These are phyloP conservation scores for Graphium sp. DNA, from an alignment of 2,329 filamentous ascomycete genomes.

Conservation along the genomic window DNA sequence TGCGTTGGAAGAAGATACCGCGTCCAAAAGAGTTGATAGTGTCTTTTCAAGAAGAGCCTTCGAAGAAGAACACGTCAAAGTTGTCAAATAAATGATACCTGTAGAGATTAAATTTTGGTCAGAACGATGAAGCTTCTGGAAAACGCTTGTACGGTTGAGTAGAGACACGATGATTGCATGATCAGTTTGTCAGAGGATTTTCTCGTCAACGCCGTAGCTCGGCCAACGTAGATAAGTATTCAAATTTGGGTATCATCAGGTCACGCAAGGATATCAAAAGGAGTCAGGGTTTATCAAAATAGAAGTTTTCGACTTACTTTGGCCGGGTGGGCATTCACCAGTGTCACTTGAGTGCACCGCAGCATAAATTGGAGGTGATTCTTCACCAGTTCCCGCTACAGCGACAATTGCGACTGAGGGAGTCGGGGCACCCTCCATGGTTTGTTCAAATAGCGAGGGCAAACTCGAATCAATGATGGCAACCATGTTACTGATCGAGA, in stretches of 20 bases:
- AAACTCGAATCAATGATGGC: conserved; percentile 54
- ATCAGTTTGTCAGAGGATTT: conserved; percentile 82
- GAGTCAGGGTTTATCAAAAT: conserved; percentile 1
- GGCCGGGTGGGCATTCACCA: conserved; percentile 73
- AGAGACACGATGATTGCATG: no score
- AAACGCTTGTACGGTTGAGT: no score
- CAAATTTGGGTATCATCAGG: conserved; percentile 67
- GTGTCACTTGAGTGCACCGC: conserved; percentile 77
- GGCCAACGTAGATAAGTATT: conserved; percentile 99
- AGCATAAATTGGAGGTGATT: conserved; percentile 40
- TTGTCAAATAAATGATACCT: conserved; percentile 21
- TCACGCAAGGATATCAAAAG: conserved; percentile 16
- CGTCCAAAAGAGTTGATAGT: conserved; percentile 21
- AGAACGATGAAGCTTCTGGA: no score
- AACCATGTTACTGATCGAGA: conserved; percentile 39
- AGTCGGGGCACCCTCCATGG: conserved; percentile 57
- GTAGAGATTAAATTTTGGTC: no score
- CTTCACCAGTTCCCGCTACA: no score
- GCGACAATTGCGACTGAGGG: conserved; percentile 60
- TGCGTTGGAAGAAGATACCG: conserved; percentile 7
- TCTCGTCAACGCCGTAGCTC: conserved; percentile 76
- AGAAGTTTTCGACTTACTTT: no score
- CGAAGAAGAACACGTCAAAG: conserved; percentile 15
- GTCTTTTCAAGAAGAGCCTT: conserved; percentile 19
- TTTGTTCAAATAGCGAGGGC: conserved; percentile 46